Evolutionary conservation across 1,139 yeast genomes (phyloP).

Genomic region (Pichia sp.): DNA sequence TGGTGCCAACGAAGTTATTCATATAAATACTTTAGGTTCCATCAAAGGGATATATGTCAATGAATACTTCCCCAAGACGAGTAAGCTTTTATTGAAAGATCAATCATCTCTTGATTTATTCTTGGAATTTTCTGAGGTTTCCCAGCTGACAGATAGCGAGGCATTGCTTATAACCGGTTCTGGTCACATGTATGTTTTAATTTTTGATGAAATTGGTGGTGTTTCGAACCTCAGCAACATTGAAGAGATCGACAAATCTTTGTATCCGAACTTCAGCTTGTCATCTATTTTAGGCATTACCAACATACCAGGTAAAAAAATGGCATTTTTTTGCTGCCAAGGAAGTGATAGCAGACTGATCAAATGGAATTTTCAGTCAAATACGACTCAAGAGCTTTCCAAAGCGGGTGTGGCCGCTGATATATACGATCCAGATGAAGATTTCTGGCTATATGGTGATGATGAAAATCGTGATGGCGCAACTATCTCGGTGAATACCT

Average conservation of each 20-base stretch:
- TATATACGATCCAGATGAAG: slow-evolving; percentile 27
- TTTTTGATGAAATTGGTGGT: slow-evolving; percentile 35
- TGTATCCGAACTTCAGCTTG: slow-evolving; percentile 15
- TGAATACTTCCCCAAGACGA: slow-evolving; percentile 40
- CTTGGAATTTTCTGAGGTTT: slow-evolving; percentile 49
- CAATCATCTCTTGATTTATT: slow-evolving; percentile 43
- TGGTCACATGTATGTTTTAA: slow-evolving; percentile 45
- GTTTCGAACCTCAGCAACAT: slow-evolving; percentile 19
- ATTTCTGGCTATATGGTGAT: slow-evolving; percentile 21
- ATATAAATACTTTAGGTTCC: slow-evolving; percentile 78
- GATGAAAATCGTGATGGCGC: neutral
- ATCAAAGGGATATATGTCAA: slow-evolving; percentile 61
- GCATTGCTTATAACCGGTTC: slow-evolving; percentile 42
- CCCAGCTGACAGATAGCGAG: slow-evolving; percentile 41
- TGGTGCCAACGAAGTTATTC: slow-evolving; percentile 74
- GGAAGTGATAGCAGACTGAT: slow-evolving; percentile 36
- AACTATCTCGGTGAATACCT: neutral
- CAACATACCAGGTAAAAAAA: slow-evolving; percentile 17
- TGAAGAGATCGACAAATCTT: slow-evolving; percentile 10
- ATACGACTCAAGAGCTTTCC: slow-evolving; percentile 6
- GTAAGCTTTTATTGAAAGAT: slow-evolving; percentile 45
- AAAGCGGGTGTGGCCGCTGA: slow-evolving; percentile 17
- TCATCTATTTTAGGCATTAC: slow-evolving; percentile 21
- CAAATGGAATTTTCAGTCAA: slow-evolving; percentile 25
- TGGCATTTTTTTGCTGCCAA: slow-evolving; percentile 35